Conservation (phyloP, 1,284 basidiomycete genomes). For the Kwoniella shivajii region DNA sequence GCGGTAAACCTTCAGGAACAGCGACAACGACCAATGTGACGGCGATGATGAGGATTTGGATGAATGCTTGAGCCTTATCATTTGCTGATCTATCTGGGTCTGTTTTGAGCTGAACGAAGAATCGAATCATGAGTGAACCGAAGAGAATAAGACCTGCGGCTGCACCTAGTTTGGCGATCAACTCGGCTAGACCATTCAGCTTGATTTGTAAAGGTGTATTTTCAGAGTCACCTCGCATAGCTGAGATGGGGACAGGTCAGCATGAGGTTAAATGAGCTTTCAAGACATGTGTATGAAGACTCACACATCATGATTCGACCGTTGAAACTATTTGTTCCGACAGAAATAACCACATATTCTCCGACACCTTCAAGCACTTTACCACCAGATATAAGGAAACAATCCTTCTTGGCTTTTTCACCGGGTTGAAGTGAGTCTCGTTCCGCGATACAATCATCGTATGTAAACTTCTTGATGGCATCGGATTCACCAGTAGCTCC, state of each 20-base stretch:
- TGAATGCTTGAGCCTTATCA: conserved; percentile 87
- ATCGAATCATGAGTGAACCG: conserved; percentile 83
- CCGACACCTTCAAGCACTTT: conserved; percentile 96
- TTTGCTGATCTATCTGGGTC: conserved; percentile 67
- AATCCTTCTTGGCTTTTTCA: conserved; percentile 70
- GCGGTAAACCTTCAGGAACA: conserved; percentile 93
- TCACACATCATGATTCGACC: conserved; percentile 94
- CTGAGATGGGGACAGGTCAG: conserved; percentile 13
- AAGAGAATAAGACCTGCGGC: conserved; percentile 83
- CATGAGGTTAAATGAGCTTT: not conserved
- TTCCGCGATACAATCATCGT: conserved; percentile 69
- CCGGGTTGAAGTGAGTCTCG: conserved; percentile 49
- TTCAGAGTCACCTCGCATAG: conserved; percentile 51
- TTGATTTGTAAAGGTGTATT: conserved; percentile 89
- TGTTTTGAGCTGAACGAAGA: conserved; percentile 81
- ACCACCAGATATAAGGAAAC: conserved; percentile 89
- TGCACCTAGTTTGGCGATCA: conserved; percentile 89
- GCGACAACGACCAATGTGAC: conserved; percentile 96
- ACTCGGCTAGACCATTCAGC: conserved; percentile 86
- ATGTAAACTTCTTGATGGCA: conserved; percentile 85
- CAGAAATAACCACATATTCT: conserved; percentile 85
- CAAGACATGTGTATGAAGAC: conserved; percentile 38
- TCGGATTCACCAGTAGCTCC: conserved; percentile 96
- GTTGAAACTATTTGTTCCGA: conserved; percentile 90
- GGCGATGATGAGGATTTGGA: conserved; percentile 90